phyloP scores from a whole-genome alignment of 805 yeast species.

The Candida multigemmis region DNA sequence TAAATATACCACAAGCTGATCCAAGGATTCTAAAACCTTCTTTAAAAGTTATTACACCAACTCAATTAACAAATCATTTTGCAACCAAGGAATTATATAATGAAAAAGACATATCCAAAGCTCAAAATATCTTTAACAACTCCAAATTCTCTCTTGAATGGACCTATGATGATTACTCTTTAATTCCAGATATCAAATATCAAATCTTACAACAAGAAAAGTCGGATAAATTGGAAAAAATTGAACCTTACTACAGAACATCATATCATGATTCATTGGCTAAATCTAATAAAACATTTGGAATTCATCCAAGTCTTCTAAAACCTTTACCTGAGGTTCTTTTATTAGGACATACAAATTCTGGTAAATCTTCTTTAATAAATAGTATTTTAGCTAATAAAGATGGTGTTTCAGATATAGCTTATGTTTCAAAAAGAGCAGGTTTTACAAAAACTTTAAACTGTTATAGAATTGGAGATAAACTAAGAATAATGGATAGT shows the following conservation, averaged over 20 bases:
- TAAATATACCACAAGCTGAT: too few relatives aligned
- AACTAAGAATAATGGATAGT: slow-evolving; percentile 64
- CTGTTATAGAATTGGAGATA: slow-evolving; percentile 58
- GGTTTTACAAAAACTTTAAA: slow-evolving; percentile 61
- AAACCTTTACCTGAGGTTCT: slow-evolving; percentile 57
- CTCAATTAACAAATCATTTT: slow-evolving; percentile 11
- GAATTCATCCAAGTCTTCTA: slow-evolving; percentile 22
- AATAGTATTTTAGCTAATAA: slow-evolving; percentile 44
- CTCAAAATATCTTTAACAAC: slow-evolving; percentile 32
- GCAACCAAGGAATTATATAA: slow-evolving; percentile 7
- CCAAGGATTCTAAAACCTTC: too few relatives aligned
- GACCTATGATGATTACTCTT: slow-evolving; percentile 43
- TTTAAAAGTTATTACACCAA: slow-evolving; percentile 16
- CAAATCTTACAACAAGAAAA: slow-evolving; percentile 10
- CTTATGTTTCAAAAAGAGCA: slow-evolving; percentile 45
- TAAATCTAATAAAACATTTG: slow-evolving; percentile 16
- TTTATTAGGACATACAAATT: slow-evolving; percentile 75
- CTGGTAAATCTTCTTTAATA: slow-evolving; percentile 75
- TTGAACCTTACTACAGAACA: slow-evolving; percentile 15
- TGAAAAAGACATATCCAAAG: slow-evolving; percentile 6
- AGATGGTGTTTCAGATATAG: slow-evolving; percentile 26
- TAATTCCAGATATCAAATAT: slow-evolving; percentile 50
- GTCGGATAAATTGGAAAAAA: slow-evolving; percentile 7
- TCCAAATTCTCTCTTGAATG: slow-evolving; percentile 47
- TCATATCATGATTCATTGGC: slow-evolving; percentile 9